Evolutionary conservation across 768 basidiomycete species (phyloP).

Genomic region (Suillus luteus): DNA sequence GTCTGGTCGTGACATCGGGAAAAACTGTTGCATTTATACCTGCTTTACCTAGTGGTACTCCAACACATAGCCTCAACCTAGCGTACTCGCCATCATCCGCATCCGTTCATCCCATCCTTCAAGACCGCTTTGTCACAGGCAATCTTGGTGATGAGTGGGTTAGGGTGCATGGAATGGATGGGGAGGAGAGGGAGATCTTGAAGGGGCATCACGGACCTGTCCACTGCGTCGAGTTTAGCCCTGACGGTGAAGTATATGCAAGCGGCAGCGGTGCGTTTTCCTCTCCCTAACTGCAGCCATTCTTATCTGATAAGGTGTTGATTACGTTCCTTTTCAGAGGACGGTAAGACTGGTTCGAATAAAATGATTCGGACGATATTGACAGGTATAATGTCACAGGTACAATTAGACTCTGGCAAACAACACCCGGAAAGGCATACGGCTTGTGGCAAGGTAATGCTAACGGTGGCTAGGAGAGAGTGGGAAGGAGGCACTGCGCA

Average conservation of each 20-base stretch:
- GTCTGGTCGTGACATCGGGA: constrained; percentile 88
- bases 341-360: constrained; percentile 45
- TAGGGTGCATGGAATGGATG: constrained; percentile 86
- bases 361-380: neutral
- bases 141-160: constrained; percentile 95
- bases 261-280: constrained; percentile 85
- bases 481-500: constrained; percentile 19
- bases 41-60: constrained; percentile 59
- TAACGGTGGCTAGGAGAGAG: constrained; percentile 42
- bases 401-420: constrained; percentile 97
- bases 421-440: constrained; percentile 89
- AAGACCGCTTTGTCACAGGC: constrained; percentile 93
- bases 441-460: constrained; percentile 82
- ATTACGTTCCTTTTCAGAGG: constrained; percentile 50
- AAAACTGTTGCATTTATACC: constrained; percentile 92
- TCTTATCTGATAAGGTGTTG: constrained; percentile 13
- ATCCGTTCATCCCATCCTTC: constrained; percentile 86
- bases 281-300: constrained; percentile 12
- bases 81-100: constrained; percentile 91
- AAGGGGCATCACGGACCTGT: constrained; percentile 99
- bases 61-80: constrained; percentile 76
- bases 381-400: constrained; percentile 44
- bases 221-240: constrained; percentile 90
- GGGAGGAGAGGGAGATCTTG: constrained; percentile 86
- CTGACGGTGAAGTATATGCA: constrained; percentile 97